These are phyloP conservation scores for Hyaloperonospora arabidopsidis DNA, from an alignment of 352 stramenopile genomes.

Conservation along the genomic window DNA sequence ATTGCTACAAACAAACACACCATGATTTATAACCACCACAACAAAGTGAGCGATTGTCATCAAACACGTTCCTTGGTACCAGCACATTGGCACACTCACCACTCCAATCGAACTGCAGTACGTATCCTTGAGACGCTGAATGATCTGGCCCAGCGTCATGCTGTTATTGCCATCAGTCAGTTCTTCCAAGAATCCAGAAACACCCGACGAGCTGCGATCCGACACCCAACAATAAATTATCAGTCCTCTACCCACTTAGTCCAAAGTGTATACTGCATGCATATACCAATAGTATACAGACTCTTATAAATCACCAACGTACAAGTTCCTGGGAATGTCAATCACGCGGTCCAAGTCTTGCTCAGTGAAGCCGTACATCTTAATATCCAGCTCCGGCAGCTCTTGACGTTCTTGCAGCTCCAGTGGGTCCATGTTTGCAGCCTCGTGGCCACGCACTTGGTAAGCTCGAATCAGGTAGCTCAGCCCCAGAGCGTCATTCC, in stretches of 20 bases:
- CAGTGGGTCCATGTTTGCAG: constrained; percentile 96
- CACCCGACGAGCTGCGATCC: constrained; percentile 55
- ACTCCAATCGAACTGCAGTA: constrained; percentile 96
- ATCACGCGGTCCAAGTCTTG: constrained; percentile 86
- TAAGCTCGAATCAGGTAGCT: constrained; percentile 97
- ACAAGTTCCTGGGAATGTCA: constrained; percentile 83
- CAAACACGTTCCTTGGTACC: neutral
- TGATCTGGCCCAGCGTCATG: constrained; percentile 93
- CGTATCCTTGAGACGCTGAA: constrained; percentile 90
- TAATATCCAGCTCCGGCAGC: constrained; percentile 83
- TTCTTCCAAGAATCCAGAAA: constrained; percentile 86
- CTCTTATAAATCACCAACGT: constrained; percentile 22
- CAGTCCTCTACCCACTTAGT: neutral
- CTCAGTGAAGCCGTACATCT: constrained; percentile 89
- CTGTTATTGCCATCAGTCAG: constrained; percentile 50
- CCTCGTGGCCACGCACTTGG: constrained; percentile 94
- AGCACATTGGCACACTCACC: constrained; percentile 32
- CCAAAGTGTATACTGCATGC: constrained; percentile 8
- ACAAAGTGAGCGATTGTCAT: neutral
- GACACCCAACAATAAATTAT: constrained; percentile 5
- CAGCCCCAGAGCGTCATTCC: constrained; percentile 86
- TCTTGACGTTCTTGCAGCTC: constrained; percentile 64
- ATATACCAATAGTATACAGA: neutral
- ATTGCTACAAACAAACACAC: constrained; percentile 65
- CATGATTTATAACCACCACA: neutral